These are phyloP conservation scores for Trichoderma harzianum DNA, from an alignment of 2,329 filamentous ascomycete species.

Conservation along the genomic window DNA sequence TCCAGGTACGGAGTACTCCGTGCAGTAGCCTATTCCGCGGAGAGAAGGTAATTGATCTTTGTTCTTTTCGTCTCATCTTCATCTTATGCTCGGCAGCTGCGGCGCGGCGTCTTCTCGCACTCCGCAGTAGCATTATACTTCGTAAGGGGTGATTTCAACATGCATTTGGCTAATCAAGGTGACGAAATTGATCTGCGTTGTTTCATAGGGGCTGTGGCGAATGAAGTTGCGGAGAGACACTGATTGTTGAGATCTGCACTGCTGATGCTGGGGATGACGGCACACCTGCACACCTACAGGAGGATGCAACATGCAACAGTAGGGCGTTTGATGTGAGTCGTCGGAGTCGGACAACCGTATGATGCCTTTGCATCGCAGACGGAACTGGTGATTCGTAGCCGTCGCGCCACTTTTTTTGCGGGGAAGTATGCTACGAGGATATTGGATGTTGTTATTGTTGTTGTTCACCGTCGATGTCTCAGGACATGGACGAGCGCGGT, in stretches of 20 bases:
- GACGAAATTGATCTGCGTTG: neutral
- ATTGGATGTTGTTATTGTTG: neutral
- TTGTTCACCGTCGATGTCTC: neutral
- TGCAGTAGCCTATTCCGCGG: neutral
- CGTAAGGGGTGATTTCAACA: neutral
- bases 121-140: neutral
- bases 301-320: neutral
- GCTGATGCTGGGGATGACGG: neutral
- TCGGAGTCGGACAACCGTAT: neutral
- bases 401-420: slow-evolving; percentile 8
- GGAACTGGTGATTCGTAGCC: neutral
- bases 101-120: neutral
- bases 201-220: neutral
- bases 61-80: neutral
- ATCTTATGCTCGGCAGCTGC: neutral
- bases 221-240: slow-evolving; percentile 1
- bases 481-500: neutral
- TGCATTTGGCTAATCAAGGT: neutral
- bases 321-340: neutral
- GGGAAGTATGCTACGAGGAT: neutral
- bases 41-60: neutral
- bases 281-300: neutral
- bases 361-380: neutral
- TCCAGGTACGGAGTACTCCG: neutral
- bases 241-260: neutral